A percentile compares a stretch with the other conserved stretches of the same genome.
phyloP scores from a whole-genome alignment of 345 rosid genomes.

The Erysimum cheiranthoides region DNA sequence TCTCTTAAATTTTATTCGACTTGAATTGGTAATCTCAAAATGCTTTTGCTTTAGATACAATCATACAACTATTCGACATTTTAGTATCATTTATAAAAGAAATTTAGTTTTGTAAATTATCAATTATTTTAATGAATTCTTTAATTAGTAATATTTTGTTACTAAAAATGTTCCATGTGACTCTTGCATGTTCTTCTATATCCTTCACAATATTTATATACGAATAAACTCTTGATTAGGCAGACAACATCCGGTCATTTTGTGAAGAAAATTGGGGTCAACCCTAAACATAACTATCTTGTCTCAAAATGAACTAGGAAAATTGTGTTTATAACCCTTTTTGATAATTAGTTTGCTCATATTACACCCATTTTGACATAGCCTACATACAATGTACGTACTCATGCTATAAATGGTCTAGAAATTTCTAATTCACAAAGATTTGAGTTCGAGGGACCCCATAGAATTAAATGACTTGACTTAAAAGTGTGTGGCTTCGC shows the following conservation, averaged over 20 bases:
- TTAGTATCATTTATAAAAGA: too few relatives aligned
- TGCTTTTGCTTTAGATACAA: not conserved
- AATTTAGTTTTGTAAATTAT: not conserved
- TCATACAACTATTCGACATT: too few relatives aligned
- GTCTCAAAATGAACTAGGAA: too few relatives aligned
- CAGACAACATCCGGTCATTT: slow-evolving; percentile 11
- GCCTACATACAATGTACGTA: not conserved
- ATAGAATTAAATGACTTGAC: slow-evolving; percentile 33
- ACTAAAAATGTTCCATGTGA: slow-evolving; percentile 29
- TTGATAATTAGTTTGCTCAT: too few relatives aligned
- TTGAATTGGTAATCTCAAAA: not conserved
- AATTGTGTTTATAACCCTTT: too few relatives aligned
- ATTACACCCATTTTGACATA: too few relatives aligned
- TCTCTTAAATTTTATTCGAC: too few relatives aligned
- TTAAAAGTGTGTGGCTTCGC: slow-evolving; percentile 32
- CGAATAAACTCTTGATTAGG: slow-evolving; percentile 4
- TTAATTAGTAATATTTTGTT: not conserved
- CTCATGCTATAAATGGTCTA: slow-evolving; percentile 23
- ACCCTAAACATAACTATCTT: not conserved
- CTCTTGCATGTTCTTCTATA: slow-evolving; percentile 38
- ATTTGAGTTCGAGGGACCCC: not conserved
- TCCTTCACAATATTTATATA: too few relatives aligned
- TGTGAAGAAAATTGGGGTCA: not conserved
- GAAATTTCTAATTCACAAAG: slow-evolving; percentile 12
- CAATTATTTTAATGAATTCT: not conserved